These are phyloP conservation scores for Grammothele lineata DNA, from an alignment of 768 basidiomycete genomes.

Conservation along the genomic window DNA sequence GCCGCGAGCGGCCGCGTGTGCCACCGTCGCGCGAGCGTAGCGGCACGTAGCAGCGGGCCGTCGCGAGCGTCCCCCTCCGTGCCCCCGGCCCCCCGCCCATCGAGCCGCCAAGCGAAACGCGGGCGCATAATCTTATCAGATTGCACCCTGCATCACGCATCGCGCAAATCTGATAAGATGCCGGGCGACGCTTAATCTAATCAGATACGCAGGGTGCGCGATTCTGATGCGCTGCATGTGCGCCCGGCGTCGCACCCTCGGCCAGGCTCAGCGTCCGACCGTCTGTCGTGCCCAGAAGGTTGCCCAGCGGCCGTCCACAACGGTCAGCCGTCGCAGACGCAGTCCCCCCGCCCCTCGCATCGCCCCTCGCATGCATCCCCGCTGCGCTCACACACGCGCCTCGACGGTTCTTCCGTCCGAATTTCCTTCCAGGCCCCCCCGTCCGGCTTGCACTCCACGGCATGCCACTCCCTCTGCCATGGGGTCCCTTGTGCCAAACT, in stretches of 20 bases:
- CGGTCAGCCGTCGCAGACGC: background rate
- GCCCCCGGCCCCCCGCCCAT: too few species aligned
- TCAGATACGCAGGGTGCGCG: conserved; percentile 7
- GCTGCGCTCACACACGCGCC: too few species aligned
- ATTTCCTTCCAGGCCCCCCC: too few species aligned
- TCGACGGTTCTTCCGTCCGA: too few species aligned
- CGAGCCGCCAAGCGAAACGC: conserved; percentile 5
- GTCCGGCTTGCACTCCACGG: too few species aligned
- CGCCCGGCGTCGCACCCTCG: background rate
- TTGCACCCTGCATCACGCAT: background rate
- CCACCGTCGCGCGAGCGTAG: too few species aligned
- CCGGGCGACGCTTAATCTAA: conserved; percentile 9
- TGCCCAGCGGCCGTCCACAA: background rate
- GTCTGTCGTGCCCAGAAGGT: background rate
- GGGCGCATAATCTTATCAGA: conserved; percentile 14
- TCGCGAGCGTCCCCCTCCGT: too few species aligned
- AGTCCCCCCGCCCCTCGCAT: conserved; percentile 3
- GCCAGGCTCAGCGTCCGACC: too few species aligned
- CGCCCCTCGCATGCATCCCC: background rate
- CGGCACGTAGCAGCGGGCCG: too few species aligned
- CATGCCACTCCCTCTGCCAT: too few species aligned
- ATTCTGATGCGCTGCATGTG: background rate
- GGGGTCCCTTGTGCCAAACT: too few species aligned
- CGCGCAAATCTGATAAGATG: conserved; percentile 5
- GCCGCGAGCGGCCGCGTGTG: background rate